These are phyloP conservation scores for Xylaria curta DNA, from an alignment of 495 filamentous ascomycete species.

Conservation along the genomic window DNA sequence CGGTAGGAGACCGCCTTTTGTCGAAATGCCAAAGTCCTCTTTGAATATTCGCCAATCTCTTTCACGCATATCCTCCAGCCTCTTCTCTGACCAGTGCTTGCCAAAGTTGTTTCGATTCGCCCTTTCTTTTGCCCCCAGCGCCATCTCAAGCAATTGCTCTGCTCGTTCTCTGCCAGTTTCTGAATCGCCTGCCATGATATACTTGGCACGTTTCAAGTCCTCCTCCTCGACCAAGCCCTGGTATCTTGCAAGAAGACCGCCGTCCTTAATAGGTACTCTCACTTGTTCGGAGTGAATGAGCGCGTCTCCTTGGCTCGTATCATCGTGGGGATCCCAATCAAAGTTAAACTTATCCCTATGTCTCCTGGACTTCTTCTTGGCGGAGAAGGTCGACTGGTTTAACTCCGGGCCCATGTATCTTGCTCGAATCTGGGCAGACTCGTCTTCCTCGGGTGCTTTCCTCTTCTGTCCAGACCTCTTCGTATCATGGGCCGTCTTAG, in stretches of 20 bases:
- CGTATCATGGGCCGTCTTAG: slow-evolving; percentile 38
- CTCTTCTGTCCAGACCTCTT: slow-evolving; percentile 58
- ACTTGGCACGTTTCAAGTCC: slow-evolving; percentile 77
- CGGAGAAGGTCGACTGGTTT: slow-evolving; percentile 87
- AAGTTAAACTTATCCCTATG: slow-evolving; percentile 98
- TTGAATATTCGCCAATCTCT: slow-evolving; percentile 99
- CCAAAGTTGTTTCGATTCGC: slow-evolving; percentile 75
- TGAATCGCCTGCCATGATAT: slow-evolving; percentile 76
- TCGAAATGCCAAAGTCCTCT: slow-evolving; percentile 97
- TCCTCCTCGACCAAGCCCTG: slow-evolving; percentile 76
- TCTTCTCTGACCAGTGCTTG: slow-evolving; percentile 99
- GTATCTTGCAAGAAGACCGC: slow-evolving; percentile 83
- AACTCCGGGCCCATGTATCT: slow-evolving; percentile 93
- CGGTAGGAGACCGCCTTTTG: slow-evolving; percentile 86
- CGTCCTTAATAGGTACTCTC: slow-evolving; percentile 68
- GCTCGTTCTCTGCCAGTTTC: slow-evolving; percentile 82
- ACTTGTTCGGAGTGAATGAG: slow-evolving; percentile 77
- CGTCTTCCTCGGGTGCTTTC: slow-evolving; percentile 68
- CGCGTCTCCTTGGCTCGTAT: slow-evolving; percentile 89
- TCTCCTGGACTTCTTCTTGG: slow-evolving; percentile 93
- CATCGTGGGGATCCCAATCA: slow-evolving; percentile 96
- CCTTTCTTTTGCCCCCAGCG: slow-evolving; percentile 63
- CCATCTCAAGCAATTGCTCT: slow-evolving; percentile 83
- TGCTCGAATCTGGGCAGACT: slow-evolving; percentile 78
- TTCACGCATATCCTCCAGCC: slow-evolving; percentile 93